Percentiles rank a stretch among this genome's conserved stretches.
These are phyloP conservation scores for Musa itinerans DNA, from an alignment of 176 grass and related monocot species.

Conservation along the genomic window DNA sequence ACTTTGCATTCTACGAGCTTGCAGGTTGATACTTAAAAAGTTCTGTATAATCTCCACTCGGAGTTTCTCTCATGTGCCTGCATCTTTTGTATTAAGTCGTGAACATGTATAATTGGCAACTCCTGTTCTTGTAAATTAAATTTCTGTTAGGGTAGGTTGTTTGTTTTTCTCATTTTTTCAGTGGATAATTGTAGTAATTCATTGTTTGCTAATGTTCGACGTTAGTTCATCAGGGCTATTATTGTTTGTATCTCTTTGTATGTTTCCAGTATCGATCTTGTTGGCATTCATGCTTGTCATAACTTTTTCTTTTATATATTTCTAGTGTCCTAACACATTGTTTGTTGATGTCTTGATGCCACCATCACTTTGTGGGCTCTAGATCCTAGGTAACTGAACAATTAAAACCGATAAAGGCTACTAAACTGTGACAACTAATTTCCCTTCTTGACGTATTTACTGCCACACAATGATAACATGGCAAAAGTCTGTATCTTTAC, in stretches of 20 bases:
- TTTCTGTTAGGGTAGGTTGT: neutral
- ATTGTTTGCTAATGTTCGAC: slow-evolving; percentile 1
- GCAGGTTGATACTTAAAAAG: slow-evolving; percentile 55
- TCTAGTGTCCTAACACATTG: too few species aligned
- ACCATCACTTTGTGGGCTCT: too few species aligned
- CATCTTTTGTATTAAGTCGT: slow-evolving; percentile 40
- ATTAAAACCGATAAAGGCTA: neutral
- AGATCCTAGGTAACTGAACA: neutral
- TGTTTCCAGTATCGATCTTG: neutral
- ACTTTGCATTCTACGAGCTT: slow-evolving; percentile 52
- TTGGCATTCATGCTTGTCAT: neutral
- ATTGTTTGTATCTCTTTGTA: neutral
- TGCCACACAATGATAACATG: neutral
- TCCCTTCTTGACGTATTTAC: neutral
- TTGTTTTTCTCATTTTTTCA: slow-evolving; percentile 2
- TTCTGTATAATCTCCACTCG: neutral
- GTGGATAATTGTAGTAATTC: slow-evolving; percentile 3
- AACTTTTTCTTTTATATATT: neutral
- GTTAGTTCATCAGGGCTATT: neutral
- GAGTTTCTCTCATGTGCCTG: slow-evolving; percentile 11
- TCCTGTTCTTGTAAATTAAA: slow-evolving; percentile 47
- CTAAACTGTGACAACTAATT: neutral
- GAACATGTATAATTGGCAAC: slow-evolving; percentile 40
- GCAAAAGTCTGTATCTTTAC: neutral
- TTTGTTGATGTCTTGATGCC: too few species aligned